Evolutionary conservation across 495 filamentous ascomycete genomes (phyloP), one percentile per base, ranked within the genome.

Genomic region (Xylaria nigripes): DNA sequence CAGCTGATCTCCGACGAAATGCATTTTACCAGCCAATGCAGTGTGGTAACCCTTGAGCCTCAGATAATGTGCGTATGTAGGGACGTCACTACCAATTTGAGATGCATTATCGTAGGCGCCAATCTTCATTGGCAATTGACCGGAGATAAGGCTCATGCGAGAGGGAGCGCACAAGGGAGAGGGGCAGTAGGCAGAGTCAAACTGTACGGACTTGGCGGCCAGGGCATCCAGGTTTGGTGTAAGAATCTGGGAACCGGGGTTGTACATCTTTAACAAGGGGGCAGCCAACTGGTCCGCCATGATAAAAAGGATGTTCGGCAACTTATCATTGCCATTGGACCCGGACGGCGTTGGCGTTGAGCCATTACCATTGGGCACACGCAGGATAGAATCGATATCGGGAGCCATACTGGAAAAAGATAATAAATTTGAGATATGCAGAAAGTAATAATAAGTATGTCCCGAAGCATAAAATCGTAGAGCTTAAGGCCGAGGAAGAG

Each of bases 281-380:
- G 90, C 89, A 19, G 90, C 84, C 69, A 95, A 82, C 72, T 95
- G 90, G 71, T 95, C 90, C 42, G 89, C 89, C 86, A 95, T 92
- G 69, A 95, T 88, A 70, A 87, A 88, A 46, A 90, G 77, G 58
- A 90, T 86, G 69, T 90, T 90, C 36, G 85, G 86, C 65, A 76
- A 81, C 23, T 61, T 68, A 15, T 36, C 27, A 55, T 65, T 71
- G 45, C 56, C 60, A 61, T 71, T 66, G 34, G 44, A 32, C 36
- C 48, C 54, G 18, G 34, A 55, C 42, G 58, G 36, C 32, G 59
- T 55, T 45, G 58, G 36, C 32, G 59, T 36, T 30, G 56, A 46
- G 38, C 54, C 34, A 21, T 40, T 29, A 19, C 55, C 58, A 42
- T 61, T 62, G 19, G 58, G 41, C 9, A 2, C 13, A 23, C 48